Evolutionary conservation across 192 early-diverging fungal genomes (phyloP).

Genomic region (Coemansia sp.): DNA sequence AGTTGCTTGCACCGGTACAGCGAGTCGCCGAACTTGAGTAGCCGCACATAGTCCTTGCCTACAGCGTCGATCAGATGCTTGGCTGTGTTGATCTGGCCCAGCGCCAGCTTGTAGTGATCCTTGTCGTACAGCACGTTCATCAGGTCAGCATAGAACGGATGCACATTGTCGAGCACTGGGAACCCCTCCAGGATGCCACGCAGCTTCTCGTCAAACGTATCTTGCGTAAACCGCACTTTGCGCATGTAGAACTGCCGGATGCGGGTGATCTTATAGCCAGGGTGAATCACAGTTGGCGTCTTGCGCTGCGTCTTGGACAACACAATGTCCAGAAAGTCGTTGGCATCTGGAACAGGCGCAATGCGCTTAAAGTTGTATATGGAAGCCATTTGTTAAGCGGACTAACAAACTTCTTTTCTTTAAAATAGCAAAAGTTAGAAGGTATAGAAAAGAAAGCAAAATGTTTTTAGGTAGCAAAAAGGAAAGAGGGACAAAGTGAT

Average conservation of each 20-base stretch:
- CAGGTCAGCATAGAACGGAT: slow-evolving; percentile 99
- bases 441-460: neutral
- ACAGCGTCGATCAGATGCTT: slow-evolving; percentile 96
- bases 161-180: slow-evolving; percentile 98
- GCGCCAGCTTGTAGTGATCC: slow-evolving; percentile 99
- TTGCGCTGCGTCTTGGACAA: slow-evolving; percentile 99
- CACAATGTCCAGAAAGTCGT: slow-evolving; percentile 97
- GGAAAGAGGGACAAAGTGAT: neutral
- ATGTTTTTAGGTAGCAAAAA: neutral
- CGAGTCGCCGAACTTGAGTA: slow-evolving; percentile 99
- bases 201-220: slow-evolving; percentile 95
- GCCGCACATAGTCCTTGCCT: slow-evolving; percentile 94
- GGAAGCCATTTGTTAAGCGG: slow-evolving; percentile 48
- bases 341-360: slow-evolving; percentile 86
- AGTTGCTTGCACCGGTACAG: slow-evolving; percentile 99
- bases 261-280: slow-evolving; percentile 95
- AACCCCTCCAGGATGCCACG: slow-evolving; percentile 93
- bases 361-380: slow-evolving; percentile 99
- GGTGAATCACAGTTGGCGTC: slow-evolving; percentile 94
- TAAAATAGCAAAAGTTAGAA: neutral
- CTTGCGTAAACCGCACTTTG: slow-evolving; percentile 99
- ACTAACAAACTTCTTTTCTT: neutral
- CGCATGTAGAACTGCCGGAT: slow-evolving; percentile 99
- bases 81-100: slow-evolving; percentile 98
- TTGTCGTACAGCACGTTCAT: slow-evolving; percentile 99